Percentiles rank a stretch among this genome's conserved stretches.
Conservation (phyloP, 2,329 filamentous ascomycete species). For the Fusarium torulosum region DNA sequence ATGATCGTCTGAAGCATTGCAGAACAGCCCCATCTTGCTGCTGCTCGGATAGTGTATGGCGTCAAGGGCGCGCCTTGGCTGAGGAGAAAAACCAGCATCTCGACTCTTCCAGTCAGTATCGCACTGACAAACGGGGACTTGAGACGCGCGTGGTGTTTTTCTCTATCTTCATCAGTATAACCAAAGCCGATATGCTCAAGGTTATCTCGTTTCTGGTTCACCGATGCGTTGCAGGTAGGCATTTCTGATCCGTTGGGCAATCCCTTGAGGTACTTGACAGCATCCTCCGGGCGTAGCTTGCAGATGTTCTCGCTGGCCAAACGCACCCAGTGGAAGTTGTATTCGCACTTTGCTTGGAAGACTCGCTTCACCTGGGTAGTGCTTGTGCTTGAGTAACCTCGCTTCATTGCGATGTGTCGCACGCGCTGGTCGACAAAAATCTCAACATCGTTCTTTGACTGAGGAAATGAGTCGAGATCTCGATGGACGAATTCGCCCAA, state of each 20-base stretch:
- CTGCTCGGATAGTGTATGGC: conserved; percentile 28
- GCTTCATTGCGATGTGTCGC: conserved; percentile 26
- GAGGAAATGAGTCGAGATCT: conserved; percentile 40
- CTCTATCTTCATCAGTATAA: conserved; percentile 29
- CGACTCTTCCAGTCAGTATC: conserved; percentile 27
- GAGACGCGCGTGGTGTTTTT: conserved; percentile 30
- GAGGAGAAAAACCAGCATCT: conserved; percentile 33
- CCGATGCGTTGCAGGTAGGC: background rate
- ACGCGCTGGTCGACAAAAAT: conserved; percentile 39
- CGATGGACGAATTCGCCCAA: conserved; percentile 37
- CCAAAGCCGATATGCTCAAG: conserved; percentile 23
- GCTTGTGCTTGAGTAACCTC: conserved; percentile 33
- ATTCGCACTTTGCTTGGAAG: conserved; percentile 39
- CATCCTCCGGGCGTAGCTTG: conserved; percentile 36
- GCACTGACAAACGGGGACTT: conserved; percentile 29
- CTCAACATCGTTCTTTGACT: conserved; percentile 35
- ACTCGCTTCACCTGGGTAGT: conserved; percentile 28
- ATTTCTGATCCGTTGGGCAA: conserved; percentile 38
- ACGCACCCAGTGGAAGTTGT: conserved; percentile 46
- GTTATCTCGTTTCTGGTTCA: conserved; percentile 11
- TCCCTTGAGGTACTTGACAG: conserved; percentile 30
- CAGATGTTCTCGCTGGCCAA: conserved; percentile 42
- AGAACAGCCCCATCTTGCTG: conserved; percentile 23
- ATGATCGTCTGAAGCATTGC: conserved; percentile 31
- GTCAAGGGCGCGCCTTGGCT: conserved; percentile 22